These are phyloP conservation scores for Miscanthus sacchariflorus DNA, from an alignment of 202 grass and related monocot species.

Conservation along the genomic window DNA sequence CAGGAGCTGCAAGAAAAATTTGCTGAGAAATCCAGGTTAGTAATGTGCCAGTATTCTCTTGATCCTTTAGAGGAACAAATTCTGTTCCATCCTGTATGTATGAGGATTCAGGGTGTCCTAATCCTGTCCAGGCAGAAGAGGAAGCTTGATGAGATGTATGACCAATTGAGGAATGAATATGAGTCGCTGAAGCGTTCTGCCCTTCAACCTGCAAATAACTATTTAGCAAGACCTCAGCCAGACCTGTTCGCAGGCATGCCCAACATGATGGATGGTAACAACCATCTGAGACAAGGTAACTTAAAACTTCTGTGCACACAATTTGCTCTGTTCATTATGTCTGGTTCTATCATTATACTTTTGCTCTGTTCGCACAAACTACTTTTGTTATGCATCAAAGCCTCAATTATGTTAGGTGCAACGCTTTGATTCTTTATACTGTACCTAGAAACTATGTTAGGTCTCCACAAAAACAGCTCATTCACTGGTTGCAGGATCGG, in stretches of 20 bases:
- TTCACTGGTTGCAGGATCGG: constrained; percentile 79
- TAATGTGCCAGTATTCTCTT: constrained; percentile 23
- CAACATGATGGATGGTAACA: constrained; percentile 55
- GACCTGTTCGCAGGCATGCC: constrained; percentile 72
- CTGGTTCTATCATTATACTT: not conserved
- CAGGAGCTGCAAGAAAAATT: constrained; percentile 96
- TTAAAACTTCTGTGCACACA: constrained; percentile 24
- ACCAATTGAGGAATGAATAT: constrained; percentile 83
- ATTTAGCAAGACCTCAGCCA: constrained; percentile 66
- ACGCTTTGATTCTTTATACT: constrained; percentile 26
- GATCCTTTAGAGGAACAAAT: constrained; percentile 17
- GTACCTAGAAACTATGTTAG: constrained; percentile 46
- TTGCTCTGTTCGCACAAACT: not conserved
- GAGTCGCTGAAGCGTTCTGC: constrained; percentile 77
- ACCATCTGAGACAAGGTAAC: constrained; percentile 74
- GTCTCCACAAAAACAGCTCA: constrained; percentile 79
- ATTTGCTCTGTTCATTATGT: constrained; percentile 6
- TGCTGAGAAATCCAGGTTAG: constrained; percentile 93
- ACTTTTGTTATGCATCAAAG: constrained; percentile 22
- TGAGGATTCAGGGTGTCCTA: constrained; percentile 33
- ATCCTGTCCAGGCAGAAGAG: constrained; percentile 80
- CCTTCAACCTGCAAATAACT: constrained; percentile 78
- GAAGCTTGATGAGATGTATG: constrained; percentile 94
- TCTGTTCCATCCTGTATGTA: constrained; percentile 26
- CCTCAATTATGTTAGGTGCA: not conserved